Conservation (phyloP, 2,329 filamentous ascomycete species). For the Escovopsis sp. region DNA sequence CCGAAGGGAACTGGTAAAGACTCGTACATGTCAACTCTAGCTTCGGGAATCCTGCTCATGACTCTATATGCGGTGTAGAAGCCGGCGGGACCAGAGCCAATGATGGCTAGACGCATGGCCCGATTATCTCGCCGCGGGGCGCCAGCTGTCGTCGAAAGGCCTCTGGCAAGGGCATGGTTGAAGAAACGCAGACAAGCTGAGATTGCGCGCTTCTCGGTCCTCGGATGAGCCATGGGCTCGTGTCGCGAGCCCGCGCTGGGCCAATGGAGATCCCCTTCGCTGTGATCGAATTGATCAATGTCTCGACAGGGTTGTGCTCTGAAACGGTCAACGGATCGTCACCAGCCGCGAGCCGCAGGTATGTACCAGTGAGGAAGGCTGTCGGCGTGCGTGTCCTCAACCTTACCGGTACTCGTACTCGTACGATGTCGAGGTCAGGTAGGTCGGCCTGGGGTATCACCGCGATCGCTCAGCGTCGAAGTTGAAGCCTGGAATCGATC, state of each 20-base stretch:
- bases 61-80: constrained; percentile 88
- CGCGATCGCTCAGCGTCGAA: no score
- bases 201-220: background rate
- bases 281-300: no score
- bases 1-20: constrained; percentile 84
- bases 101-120: constrained; percentile 66
- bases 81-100: constrained; percentile 88
- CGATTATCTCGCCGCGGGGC: constrained; percentile 16
- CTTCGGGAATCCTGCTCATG: constrained; percentile 57
- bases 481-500: background rate
- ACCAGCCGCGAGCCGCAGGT: no score
- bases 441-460: no score
- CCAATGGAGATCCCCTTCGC: no score
- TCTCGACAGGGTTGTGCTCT: no score
- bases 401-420: no score
- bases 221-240: constrained; percentile 1
- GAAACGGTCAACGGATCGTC: no score
- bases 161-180: background rate
- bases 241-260: no score
- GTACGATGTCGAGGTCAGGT: no score
- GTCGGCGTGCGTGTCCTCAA: no score
- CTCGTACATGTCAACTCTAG: constrained; percentile 90
- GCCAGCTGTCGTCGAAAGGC: background rate
- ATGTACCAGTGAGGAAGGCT: no score
- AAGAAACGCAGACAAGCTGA: background rate